These are phyloP conservation scores for Hypholoma fasciculare DNA, from an alignment of 768 basidiomycete species.

Conservation along the genomic window DNA sequence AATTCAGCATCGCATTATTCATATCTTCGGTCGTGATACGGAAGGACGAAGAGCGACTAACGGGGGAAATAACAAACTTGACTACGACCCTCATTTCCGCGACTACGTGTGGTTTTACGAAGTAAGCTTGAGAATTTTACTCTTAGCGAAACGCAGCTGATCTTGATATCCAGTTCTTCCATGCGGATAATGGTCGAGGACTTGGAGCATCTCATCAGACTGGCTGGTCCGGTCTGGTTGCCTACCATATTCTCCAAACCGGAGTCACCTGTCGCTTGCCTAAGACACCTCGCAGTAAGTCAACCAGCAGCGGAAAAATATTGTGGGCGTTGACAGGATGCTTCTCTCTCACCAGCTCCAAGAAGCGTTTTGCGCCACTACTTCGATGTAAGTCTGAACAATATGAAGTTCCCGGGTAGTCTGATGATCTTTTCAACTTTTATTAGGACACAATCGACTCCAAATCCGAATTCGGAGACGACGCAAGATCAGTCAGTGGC, in stretches of 20 bases:
- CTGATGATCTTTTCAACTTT: constrained; percentile 5
- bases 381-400: constrained; percentile 73
- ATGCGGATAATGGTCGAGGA: constrained; percentile 89
- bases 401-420: background rate
- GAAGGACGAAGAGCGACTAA: constrained; percentile 89
- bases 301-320: background rate
- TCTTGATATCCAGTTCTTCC: constrained; percentile 94
- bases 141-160: background rate
- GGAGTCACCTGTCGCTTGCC: constrained; percentile 88
- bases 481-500: constrained; percentile 63
- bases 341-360: constrained; percentile 56
- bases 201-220: constrained; percentile 98
- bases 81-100: constrained; percentile 92
- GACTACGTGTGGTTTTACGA: constrained; percentile 98
- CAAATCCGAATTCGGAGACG: constrained; percentile 74
- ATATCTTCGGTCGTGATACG: constrained; percentile 93
- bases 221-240: constrained; percentile 94
- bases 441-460: constrained; percentile 71
- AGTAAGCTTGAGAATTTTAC: constrained; percentile 36
- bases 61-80: constrained; percentile 83
- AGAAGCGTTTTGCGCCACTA: constrained; percentile 87
- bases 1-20: constrained; percentile 98
- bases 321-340: background rate
- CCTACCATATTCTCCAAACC: constrained; percentile 89
- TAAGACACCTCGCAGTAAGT: constrained; percentile 89